Conservation (phyloP, 2,329 filamentous ascomycete genomes). For the Fusarium secorum region DNA sequence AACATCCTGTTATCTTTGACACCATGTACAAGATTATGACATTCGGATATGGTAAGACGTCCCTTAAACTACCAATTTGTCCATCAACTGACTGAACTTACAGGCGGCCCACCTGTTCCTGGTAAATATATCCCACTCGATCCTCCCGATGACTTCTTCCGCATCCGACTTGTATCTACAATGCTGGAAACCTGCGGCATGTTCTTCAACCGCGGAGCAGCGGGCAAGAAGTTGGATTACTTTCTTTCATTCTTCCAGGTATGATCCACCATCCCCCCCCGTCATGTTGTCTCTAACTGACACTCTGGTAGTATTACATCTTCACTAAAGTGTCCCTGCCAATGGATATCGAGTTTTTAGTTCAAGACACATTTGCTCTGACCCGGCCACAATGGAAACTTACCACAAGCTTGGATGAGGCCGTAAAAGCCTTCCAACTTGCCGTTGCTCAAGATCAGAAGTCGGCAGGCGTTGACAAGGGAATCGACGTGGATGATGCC, state of each 20-base stretch:
- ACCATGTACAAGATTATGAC: constrained; percentile 93
- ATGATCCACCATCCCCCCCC: not conserved
- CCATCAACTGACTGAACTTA: constrained; percentile 18
- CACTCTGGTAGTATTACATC: constrained; percentile 77
- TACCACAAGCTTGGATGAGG: constrained; percentile 81
- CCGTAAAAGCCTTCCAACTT: constrained; percentile 81
- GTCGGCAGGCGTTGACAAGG: constrained; percentile 73
- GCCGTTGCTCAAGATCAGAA: constrained; percentile 93
- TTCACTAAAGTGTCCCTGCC: constrained; percentile 87
- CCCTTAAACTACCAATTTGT: not conserved
- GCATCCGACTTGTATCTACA: constrained; percentile 87
- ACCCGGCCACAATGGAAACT: constrained; percentile 94
- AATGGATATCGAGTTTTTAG: constrained; percentile 96
- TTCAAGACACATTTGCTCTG: constrained; percentile 88
- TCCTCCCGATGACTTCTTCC: constrained; percentile 92
- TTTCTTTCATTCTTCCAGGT: constrained; percentile 95
- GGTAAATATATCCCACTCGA: constrained; percentile 82
- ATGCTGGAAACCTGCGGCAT: constrained; percentile 94
- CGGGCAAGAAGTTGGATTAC: constrained; percentile 97
- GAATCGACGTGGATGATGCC: constrained; percentile 74
- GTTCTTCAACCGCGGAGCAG: constrained; percentile 92
- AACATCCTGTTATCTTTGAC: constrained; percentile 95
- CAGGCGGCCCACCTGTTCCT: constrained; percentile 80
- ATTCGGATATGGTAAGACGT: constrained; percentile 76
- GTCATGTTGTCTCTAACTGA: not conserved